Evolutionary conservation across 2,329 filamentous ascomycete species (phyloP).

Genomic region (Ophiobolus disseminans): DNA sequence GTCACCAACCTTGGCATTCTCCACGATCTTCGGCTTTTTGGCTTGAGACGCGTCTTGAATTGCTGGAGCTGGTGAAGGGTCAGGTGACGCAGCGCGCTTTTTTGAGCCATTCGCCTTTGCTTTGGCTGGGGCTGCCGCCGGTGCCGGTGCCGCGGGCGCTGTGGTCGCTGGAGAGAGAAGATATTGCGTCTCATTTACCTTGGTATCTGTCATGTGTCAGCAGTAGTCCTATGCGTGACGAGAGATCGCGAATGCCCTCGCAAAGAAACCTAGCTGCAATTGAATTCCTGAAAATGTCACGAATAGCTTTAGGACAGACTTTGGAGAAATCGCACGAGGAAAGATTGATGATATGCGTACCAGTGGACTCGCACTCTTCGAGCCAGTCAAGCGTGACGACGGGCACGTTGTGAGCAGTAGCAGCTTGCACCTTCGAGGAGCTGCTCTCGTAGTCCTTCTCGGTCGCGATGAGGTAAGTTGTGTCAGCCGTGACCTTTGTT

Average conservation of each 20-base stretch:
- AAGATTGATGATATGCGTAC: constrained; percentile 24
- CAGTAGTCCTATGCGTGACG: too few species aligned
- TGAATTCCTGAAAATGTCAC: too few species aligned
- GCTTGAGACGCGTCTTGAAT: constrained; percentile 16
- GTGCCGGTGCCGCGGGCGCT: constrained; percentile 6
- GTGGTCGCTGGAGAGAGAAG: constrained; percentile 31
- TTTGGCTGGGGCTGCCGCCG: constrained; percentile 9
- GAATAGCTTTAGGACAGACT: too few species aligned
- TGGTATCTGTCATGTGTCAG: constrained; percentile 23
- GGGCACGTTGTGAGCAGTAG: constrained; percentile 56
- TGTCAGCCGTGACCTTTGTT: constrained; percentile 58
- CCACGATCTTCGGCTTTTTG: constrained; percentile 33
- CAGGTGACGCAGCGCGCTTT: constrained; percentile 41
- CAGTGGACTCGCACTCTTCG: constrained; percentile 59
- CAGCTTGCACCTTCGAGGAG: constrained; percentile 61
- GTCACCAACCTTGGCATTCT: constrained; percentile 51
- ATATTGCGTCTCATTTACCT: constrained; percentile 51
- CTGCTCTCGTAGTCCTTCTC: constrained; percentile 59
- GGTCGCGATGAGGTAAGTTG: constrained; percentile 65
- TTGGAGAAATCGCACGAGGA: neutral
- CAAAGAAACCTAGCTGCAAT: too few species aligned
- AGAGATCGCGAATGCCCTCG: too few species aligned
- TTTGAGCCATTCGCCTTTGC: constrained; percentile 31
- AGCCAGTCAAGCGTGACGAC: constrained; percentile 70
- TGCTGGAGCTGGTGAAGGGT: constrained; percentile 17